A percentile compares a stretch with the other conserved stretches of the same genome.
Conservation (phyloP, 2,329 filamentous ascomycete genomes). For the Ambrosiella cleistominuta region DNA sequence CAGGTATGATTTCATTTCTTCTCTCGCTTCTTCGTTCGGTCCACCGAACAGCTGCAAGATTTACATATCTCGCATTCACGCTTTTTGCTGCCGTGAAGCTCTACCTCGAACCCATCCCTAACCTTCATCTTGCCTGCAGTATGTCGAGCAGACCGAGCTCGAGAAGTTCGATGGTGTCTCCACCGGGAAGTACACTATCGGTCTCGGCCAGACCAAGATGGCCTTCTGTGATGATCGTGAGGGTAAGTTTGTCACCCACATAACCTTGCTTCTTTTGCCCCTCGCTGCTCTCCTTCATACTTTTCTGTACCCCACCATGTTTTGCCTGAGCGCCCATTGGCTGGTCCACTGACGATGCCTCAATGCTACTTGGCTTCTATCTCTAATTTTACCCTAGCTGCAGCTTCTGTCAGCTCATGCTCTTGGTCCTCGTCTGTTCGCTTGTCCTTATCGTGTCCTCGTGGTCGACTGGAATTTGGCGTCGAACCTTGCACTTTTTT, state of each 20-base stretch:
- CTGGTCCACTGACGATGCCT: not conserved
- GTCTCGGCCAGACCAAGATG: conserved; percentile 82
- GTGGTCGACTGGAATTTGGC: not conserved
- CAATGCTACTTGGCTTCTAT: not conserved
- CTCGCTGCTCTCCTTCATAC: not conserved
- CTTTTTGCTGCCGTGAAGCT: not conserved
- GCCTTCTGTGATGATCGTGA: conserved; percentile 81
- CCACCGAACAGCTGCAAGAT: not conserved
- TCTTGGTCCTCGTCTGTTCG: not conserved
- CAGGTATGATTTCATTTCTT: conserved; percentile 42
- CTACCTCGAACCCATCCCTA: not conserved
- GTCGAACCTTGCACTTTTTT: not conserved
- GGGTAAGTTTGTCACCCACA: conserved; percentile 33
- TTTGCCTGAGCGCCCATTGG: not conserved
- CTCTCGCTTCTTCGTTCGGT: not conserved
- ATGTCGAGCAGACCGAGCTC: conserved; percentile 66
- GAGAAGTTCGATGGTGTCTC: conserved; percentile 76
- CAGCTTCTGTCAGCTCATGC: not conserved
- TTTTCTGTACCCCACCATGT: not conserved
- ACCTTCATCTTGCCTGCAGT: conserved; percentile 30
- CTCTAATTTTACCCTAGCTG: not conserved
- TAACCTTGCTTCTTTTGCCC: conserved; percentile 3
- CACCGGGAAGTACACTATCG: conserved; percentile 76
- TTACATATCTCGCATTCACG: not conserved
- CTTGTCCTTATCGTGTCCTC: not conserved